Percentiles rank a stretch among this genome's conserved stretches.
Evolutionary conservation across 306 rosid genomes (phyloP).

Genomic region (Castanospermum australe): DNA sequence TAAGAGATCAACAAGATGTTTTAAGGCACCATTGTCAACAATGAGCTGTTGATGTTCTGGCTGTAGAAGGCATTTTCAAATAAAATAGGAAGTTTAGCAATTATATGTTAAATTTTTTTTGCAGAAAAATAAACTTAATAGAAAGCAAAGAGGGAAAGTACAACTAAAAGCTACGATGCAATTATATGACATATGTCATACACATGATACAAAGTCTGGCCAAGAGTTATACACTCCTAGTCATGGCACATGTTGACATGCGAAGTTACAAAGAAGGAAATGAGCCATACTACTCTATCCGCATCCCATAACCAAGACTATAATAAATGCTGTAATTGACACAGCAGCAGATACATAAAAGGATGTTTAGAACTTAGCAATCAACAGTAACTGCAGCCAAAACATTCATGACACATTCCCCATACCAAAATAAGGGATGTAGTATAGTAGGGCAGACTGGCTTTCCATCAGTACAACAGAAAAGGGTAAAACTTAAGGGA

Average conservation of each 20-base stretch:
- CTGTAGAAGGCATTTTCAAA: conserved; percentile 58
- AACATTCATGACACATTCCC: background rate
- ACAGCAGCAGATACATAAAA: background rate
- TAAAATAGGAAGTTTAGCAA: conserved; percentile 39
- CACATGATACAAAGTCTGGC: background rate
- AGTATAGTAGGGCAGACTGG: background rate
- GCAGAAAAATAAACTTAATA: background rate
- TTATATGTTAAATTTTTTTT: background rate
- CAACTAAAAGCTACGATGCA: background rate
- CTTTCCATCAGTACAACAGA: background rate
- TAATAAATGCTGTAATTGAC: background rate
- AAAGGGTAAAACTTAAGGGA: conserved; percentile 10
- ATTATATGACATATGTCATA: background rate
- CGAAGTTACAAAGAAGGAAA: background rate
- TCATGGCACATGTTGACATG: background rate
- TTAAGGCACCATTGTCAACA: conserved; percentile 82
- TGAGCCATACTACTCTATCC: background rate
- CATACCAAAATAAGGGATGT: background rate
- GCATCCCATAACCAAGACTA: conserved; percentile 17
- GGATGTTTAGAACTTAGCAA: background rate
- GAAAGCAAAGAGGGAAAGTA: background rate
- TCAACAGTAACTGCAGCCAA: background rate
- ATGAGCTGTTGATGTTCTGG: conserved; percentile 97
- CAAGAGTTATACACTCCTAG: background rate
- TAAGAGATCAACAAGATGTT: conserved; percentile 78